Base-by-base conservation (phyloP, 1,284 basidiomycete genomes). In the Cryptococcus sp. region DNA sequence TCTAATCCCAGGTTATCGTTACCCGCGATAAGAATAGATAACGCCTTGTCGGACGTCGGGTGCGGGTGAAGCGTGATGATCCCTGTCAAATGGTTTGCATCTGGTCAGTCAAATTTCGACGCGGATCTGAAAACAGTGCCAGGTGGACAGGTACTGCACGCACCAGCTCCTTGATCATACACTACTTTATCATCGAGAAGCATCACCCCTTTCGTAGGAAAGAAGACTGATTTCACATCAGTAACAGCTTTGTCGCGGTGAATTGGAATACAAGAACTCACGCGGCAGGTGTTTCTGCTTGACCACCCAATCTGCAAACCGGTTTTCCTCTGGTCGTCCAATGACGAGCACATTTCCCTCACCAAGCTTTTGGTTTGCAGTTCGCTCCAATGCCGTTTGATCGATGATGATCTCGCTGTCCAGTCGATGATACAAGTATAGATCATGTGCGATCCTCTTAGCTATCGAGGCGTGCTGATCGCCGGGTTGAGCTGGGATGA, bases 61-160 rank as follows among this genome's bases (percentile, higher is more conserved):
- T 89, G 88, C 15, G 88, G 87, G 60, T 88, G 86, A 3, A 88
- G 80, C 64, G 89, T 86, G 48, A 90, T 67, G 23, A 87, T 75
- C n/a, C 86, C 87, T 84, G 31, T 2, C 31, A 49, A 50, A 15
- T 20, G 7, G 50, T 38, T 23, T 54, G 50, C 31, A 72, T 49
- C 44, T 35, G 31, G n/a, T 31, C 27, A 13, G 44, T 50, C 48
- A 76, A 68, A 6, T 44, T 40, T 22, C 2, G 47, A 39, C 8
- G 6, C 23, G 35, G 20, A 19, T 25, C 42, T 35, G 47, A 5
- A 19, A 25, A 20, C 15, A 50, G 38, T 17, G 13, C 17, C 50
- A 44, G 56, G 25, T 6, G 8, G 27, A 23, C 41, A 16, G 17
- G n/a, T 6, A 46, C 10, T 19, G n/a, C 35, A 61, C 66, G 57